phyloP scores from a whole-genome alignment of 768 basidiomycete genomes.

The Mrakia frigida region DNA sequence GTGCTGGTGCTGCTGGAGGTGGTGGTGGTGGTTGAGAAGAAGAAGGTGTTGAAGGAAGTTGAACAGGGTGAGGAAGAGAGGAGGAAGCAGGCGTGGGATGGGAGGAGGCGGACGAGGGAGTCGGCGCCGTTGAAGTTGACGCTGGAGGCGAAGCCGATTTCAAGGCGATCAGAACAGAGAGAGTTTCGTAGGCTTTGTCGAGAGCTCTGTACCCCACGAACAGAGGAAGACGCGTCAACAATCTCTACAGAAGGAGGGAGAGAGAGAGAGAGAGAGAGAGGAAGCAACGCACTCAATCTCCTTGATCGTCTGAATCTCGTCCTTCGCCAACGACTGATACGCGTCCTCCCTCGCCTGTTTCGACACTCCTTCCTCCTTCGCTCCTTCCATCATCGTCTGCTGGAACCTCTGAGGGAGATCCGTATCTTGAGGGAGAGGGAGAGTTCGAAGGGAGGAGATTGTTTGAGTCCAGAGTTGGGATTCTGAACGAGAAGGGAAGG shows the following conservation, averaged over 20 bases:
- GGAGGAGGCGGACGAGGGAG: not conserved
- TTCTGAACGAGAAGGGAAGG: not conserved
- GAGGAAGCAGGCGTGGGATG: not conserved
- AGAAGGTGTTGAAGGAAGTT: not conserved
- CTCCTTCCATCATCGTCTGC: not conserved
- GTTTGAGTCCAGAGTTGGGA: not conserved
- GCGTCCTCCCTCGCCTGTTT: not conserved
- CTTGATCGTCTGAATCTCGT: not conserved
- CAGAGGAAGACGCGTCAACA: not conserved
- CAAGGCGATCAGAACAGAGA: not conserved
- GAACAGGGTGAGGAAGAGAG: not conserved
- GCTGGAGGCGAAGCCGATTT: not conserved
- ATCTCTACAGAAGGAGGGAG: no score
- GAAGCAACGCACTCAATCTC: not conserved
- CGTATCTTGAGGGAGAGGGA: not conserved
- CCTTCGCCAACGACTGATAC: not conserved
- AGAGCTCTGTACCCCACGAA: not conserved
- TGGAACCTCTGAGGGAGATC: not conserved
- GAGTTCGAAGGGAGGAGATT: not conserved
- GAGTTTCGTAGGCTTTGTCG: not conserved
- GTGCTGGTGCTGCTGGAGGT: not conserved
- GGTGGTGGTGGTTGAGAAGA: not conserved
- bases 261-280: not conserved
- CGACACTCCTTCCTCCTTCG: not conserved
- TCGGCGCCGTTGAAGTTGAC: not conserved